Conservation (phyloP, 2,329 filamentous ascomycete genomes). For the Talaromyces sp. region DNA sequence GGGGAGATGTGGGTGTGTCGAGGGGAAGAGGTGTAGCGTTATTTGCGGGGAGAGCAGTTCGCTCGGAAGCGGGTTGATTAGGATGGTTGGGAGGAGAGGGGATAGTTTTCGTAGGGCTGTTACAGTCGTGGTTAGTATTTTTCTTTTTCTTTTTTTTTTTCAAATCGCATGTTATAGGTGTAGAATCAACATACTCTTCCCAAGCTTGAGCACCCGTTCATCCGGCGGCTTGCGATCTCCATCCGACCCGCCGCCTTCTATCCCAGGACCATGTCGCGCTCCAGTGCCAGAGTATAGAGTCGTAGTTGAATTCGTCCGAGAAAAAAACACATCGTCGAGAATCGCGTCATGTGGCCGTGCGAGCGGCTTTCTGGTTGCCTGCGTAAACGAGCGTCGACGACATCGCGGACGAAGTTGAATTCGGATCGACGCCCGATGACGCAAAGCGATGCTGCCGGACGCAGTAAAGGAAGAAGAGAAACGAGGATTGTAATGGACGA, state of each 20-base stretch:
- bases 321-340: slow-evolving; percentile 3
- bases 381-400: slow-evolving; percentile 5
- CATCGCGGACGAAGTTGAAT: neutral
- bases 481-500: slow-evolving; percentile 14
- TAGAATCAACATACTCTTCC: slow-evolving; percentile 47
- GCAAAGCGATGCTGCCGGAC: neutral
- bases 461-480: neutral
- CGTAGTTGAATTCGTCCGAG: neutral
- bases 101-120: slow-evolving; percentile 58
- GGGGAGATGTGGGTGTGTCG: slow-evolving; percentile 63
- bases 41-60: slow-evolving; percentile 60
- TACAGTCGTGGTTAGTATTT: neutral
- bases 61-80: slow-evolving; percentile 57
- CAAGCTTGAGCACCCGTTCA: slow-evolving; percentile 57
- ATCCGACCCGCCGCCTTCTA: neutral
- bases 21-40: slow-evolving; percentile 60
- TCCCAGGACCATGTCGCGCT: slow-evolving; percentile 7
- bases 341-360: slow-evolving; percentile 4
- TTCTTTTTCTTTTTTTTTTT: neutral
- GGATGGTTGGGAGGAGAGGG: slow-evolving; percentile 56
- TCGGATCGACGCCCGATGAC: neutral
- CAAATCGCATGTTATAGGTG: neutral
- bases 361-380: slow-evolving; percentile 5
- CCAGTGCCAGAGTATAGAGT: slow-evolving; percentile 22
- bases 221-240: slow-evolving; percentile 48